These are phyloP conservation scores for Cyberlindnera xylosilytica DNA, from an alignment of 805 yeast species.

Conservation along the genomic window DNA sequence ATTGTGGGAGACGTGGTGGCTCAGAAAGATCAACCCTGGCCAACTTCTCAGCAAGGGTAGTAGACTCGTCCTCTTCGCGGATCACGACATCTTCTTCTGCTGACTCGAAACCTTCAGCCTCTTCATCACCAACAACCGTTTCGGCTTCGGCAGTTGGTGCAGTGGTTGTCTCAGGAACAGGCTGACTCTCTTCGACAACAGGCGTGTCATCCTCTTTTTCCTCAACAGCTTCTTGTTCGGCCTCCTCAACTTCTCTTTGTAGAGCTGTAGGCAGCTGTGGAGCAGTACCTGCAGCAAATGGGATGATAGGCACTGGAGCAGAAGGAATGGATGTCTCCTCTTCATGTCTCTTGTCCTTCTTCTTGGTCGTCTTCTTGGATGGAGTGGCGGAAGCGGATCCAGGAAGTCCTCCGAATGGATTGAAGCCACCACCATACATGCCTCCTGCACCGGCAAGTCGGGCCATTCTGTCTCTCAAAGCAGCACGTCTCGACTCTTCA, in stretches of 20 bases:
- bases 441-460: constrained; percentile 83
- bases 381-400: constrained; percentile 31
- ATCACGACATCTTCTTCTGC: constrained; percentile 1
- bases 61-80: constrained; percentile 7
- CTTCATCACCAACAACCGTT: background rate
- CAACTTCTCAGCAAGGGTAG: constrained; percentile 17
- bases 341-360: constrained; percentile 14
- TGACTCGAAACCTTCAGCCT: background rate
- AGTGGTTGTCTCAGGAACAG: background rate
- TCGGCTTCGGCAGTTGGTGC: no score
- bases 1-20: constrained; percentile 7
- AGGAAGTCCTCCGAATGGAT: constrained; percentile 39
- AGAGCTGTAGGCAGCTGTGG: constrained; percentile 23
- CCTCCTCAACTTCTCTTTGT: constrained; percentile 8
- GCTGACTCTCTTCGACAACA: constrained; percentile 11
- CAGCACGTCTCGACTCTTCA: constrained; percentile 72
- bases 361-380: constrained; percentile 24
- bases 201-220: background rate
- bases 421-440: constrained; percentile 36
- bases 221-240: constrained; percentile 11
- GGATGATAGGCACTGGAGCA: constrained; percentile 50
- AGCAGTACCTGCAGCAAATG: constrained; percentile 37
- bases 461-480: constrained; percentile 93
- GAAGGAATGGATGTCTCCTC: constrained; percentile 26
- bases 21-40: constrained; percentile 15